Percentiles rank a stretch among this genome's conserved stretches.
phyloP scores from a whole-genome alignment of 2,329 filamentous ascomycete species.

The Ustulina deusta region DNA sequence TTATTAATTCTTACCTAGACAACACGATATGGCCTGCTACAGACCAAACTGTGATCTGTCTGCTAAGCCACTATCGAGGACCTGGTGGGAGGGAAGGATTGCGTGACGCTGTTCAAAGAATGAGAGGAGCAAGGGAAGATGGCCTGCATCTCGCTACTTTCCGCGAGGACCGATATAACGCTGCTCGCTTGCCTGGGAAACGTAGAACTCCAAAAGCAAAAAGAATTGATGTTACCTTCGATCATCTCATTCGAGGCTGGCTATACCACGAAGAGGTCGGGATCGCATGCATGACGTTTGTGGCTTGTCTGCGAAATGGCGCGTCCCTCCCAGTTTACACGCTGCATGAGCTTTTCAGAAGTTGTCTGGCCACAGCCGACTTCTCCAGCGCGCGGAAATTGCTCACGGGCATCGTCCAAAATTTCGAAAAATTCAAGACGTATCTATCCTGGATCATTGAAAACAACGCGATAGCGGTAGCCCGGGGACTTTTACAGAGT shows the following conservation, averaged over 20 bases:
- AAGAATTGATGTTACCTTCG: conserved; percentile 56
- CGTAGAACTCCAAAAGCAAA: conserved; percentile 54
- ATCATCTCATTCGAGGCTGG: conserved; percentile 62
- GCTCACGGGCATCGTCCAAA: conserved; percentile 43
- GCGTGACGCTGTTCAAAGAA: conserved; percentile 58
- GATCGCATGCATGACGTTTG: conserved; percentile 47
- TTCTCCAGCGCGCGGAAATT: conserved; percentile 43
- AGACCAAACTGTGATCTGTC: conserved; percentile 60
- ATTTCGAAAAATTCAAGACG: conserved; percentile 39
- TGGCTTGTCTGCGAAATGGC: conserved; percentile 47
- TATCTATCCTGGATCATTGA: conserved; percentile 40
- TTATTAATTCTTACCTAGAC: conserved; percentile 64
- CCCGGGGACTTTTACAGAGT: conserved; percentile 40
- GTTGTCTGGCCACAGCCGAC: conserved; percentile 43
- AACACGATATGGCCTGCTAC: conserved; percentile 60
- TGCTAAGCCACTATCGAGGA: conserved; percentile 63
- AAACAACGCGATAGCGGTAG: conserved; percentile 34
- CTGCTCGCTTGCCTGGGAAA: conserved; percentile 41
- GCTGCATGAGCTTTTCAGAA: conserved; percentile 45
- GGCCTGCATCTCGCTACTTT: conserved; percentile 45
- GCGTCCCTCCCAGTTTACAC: conserved; percentile 42
- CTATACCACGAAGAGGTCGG: conserved; percentile 57
- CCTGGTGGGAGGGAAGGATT: conserved; percentile 58
- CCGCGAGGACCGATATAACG: conserved; percentile 47
- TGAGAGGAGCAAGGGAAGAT: conserved; percentile 57